A percentile compares a stretch with the other conserved stretches of the same genome.
These are phyloP conservation scores for Scutellaria galericulata DNA, from an alignment of 257 asterid genomes.

Conservation along the genomic window DNA sequence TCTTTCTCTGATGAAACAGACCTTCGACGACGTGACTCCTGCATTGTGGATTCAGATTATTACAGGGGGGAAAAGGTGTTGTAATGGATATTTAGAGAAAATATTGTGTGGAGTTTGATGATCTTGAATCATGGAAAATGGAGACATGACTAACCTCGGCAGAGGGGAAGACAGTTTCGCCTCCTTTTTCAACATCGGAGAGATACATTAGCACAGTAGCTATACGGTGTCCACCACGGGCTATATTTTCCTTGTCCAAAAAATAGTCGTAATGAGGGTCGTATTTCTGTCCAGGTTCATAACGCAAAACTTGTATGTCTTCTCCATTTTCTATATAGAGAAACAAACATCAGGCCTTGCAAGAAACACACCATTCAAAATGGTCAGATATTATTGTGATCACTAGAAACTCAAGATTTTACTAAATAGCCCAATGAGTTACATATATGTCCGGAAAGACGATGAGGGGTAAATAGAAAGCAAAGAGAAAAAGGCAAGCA, in stretches of 20 bases:
- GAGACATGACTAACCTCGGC: conserved; percentile 78
- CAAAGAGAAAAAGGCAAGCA: conserved; percentile 3
- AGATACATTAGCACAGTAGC: conserved; percentile 98
- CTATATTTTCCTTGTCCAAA: conserved; percentile 74
- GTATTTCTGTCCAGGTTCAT: conserved; percentile 93
- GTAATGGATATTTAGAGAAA: not conserved
- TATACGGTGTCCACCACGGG: conserved; percentile 91
- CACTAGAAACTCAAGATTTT: conserved; percentile 11
- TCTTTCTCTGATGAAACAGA: conserved; percentile 61
- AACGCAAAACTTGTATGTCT: conserved; percentile 87
- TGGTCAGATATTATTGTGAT: conserved; percentile 18
- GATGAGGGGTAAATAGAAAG: not conserved
- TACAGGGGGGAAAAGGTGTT: not conserved
- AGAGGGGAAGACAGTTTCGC: conserved; percentile 92
- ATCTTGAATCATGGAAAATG: conserved; percentile 9
- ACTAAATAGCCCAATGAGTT: conserved; percentile 9
- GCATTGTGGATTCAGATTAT: conserved; percentile 25
- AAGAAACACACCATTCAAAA: conserved; percentile 10
- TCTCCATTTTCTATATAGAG: conserved; percentile 79
- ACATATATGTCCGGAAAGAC: conserved; percentile 1
- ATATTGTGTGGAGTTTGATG: not conserved
- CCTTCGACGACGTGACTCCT: conserved; percentile 75
- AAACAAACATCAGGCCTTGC: conserved; percentile 32
- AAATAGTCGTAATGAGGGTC: conserved; percentile 92
- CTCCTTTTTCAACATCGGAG: conserved; percentile 86